Conservation (phyloP, 2,329 filamentous ascomycete species). For the Aspergillus aculeatus region DNA sequence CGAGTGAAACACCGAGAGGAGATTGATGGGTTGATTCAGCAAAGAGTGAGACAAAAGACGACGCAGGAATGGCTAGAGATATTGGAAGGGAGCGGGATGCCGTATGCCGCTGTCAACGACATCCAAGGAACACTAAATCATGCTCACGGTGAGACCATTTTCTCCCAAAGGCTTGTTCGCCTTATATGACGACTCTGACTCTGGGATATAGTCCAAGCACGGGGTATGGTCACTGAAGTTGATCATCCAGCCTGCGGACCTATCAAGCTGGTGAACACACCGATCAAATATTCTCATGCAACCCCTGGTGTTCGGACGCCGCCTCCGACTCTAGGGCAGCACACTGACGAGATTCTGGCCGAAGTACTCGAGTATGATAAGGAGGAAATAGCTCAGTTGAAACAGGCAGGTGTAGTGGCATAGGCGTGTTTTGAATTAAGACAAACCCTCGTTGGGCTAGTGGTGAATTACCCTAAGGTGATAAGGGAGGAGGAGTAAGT, state of each 20-base stretch:
- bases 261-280: slow-evolving; percentile 88
- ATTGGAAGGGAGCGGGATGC: slow-evolving; percentile 88
- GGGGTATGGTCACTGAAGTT: slow-evolving; percentile 86
- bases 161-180: slow-evolving; percentile 7
- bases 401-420: slow-evolving; percentile 64
- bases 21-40: slow-evolving; percentile 77
- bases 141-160: slow-evolving; percentile 64
- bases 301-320: slow-evolving; percentile 71
- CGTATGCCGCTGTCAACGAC: slow-evolving; percentile 93
- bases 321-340: slow-evolving; percentile 82
- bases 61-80: slow-evolving; percentile 84
- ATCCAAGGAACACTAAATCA: slow-evolving; percentile 81
- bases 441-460: neutral
- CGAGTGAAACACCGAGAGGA: slow-evolving; percentile 67
- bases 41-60: slow-evolving; percentile 69
- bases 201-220: slow-evolving; percentile 56
- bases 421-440: slow-evolving; percentile 28
- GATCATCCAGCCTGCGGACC: slow-evolving; percentile 80
- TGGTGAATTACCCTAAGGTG: neutral
- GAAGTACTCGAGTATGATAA: slow-evolving; percentile 62
- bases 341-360: slow-evolving; percentile 74
- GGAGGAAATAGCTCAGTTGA: slow-evolving; percentile 62
- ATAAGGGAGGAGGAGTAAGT: neutral
- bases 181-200: neutral
- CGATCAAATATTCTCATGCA: slow-evolving; percentile 87